Conservation (phyloP, 2,329 filamentous ascomycete species). For the Fusarium nodosum region DNA sequence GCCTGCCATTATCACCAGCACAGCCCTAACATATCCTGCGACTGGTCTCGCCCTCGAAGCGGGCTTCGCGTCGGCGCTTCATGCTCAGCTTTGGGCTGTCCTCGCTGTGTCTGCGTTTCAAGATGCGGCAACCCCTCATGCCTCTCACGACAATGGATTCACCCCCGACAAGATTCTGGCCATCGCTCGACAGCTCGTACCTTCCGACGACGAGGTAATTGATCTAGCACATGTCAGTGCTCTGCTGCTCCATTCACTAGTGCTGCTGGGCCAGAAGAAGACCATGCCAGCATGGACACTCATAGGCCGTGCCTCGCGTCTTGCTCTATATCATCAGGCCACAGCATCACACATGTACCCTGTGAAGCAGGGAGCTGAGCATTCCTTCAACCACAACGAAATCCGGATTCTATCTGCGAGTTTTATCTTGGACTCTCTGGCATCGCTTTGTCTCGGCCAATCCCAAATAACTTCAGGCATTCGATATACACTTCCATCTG, state of each 20-base stretch:
- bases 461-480: conserved; percentile 43
- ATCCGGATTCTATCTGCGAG: conserved; percentile 63
- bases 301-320: conserved; percentile 71
- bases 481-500: conserved; percentile 36
- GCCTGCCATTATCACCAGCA: conserved; percentile 70
- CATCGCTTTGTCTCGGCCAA: conserved; percentile 65
- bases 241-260: conserved; percentile 70
- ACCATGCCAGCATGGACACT: conserved; percentile 72
- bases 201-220: conserved; percentile 62
- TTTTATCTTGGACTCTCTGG: conserved; percentile 72
- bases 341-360: conserved; percentile 41
- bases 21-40: conserved; percentile 59
- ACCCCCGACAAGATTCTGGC: conserved; percentile 60
- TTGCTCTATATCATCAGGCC: conserved; percentile 53
- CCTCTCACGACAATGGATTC: conserved; percentile 10
- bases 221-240: conserved; percentile 57
- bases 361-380: conserved; percentile 28
- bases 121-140: conserved; percentile 52
- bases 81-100: conserved; percentile 72
- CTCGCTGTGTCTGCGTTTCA: conserved; percentile 71
- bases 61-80: conserved; percentile 54
- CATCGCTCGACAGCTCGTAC: conserved; percentile 64
- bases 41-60: conserved; percentile 52
- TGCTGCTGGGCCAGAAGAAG: conserved; percentile 72
- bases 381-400: conserved; percentile 30